Base-by-base conservation (phyloP, 2,329 filamentous ascomycete genomes). In the Ceratocystis albifundus region DNA sequence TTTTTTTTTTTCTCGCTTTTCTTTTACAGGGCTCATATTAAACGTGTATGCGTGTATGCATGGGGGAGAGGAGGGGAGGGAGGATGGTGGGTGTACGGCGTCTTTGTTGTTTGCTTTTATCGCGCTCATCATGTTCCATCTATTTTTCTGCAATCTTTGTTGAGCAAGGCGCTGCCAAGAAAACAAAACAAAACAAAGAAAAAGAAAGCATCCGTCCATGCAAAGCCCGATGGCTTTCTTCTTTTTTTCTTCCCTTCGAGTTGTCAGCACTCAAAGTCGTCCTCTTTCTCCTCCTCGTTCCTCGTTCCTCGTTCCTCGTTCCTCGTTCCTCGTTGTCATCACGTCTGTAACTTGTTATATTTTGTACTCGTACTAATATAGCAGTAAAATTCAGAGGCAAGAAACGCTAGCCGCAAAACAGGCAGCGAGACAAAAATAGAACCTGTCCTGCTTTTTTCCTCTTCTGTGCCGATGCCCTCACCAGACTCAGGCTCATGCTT, bases 341-440 rank as follows among this genome's bases (percentile, higher is more conserved):
- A 41, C 36, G 1, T 15, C 12, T 41, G 36, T 12, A 20, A 8
- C 8, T 50, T 8, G n/a, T 20, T 10, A 10, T 50, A 7, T 50
- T 50, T 50, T 48, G 17, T 8, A n/a, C 46, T 8, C 15, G 46
- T 20, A 41, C 12, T 15, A 41, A 41, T 4, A 41, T 41, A 12
- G 36, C 1, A 15, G 36, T 15, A 41, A 41, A 41, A 41, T 41
- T 12, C 36, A 41, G 10, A 41, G 10, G 36, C 36, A 41, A 41
- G 36, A 41, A 41, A 41, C 10, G 2, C 36, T 41, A 41, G 36
- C 8, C 36, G 36, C 36, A 15, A 41, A 41, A 41, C 36, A 12
- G 36, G 36, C 36, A 41, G 36, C 36, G 48, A 50, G 48, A 50
- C 48, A 50, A 50, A 50, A 50, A 50, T 50, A 50, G 48, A 50